A percentile compares a stretch with the other conserved stretches of the same genome.
Conservation (phyloP, 352 stramenopile species). For the Globisporangium okanoganense region DNA sequence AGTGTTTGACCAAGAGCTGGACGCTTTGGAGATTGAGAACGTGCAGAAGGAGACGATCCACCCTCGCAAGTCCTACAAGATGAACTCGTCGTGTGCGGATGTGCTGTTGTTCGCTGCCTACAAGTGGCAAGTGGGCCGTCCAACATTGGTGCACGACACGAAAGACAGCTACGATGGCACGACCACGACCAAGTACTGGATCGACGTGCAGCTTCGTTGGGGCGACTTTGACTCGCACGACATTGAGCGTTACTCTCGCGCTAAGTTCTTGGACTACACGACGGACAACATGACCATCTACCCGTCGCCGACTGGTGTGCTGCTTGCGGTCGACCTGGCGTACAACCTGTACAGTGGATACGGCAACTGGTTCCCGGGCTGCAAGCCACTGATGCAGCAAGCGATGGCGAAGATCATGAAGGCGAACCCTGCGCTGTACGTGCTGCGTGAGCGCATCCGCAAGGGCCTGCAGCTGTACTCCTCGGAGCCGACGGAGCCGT, state of each 20-base stretch:
- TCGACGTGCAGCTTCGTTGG: conserved; percentile 99
- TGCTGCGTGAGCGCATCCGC: conserved; percentile 98
- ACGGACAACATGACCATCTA: conserved; percentile 99
- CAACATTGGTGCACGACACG: conserved; percentile 86
- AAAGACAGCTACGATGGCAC: conserved; percentile 98
- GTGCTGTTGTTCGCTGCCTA: conserved; percentile 98
- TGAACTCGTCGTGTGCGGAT: conserved; percentile 99
- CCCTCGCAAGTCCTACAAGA: conserved; percentile 99
- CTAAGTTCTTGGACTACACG: conserved; percentile 99
- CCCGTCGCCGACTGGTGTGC: conserved; percentile 97
- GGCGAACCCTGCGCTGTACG: conserved; percentile 99
- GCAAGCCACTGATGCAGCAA: conserved; percentile 99
- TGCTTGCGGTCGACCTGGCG: conserved; percentile 97
- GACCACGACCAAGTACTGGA: conserved; percentile 98
- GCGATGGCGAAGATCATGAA: conserved; percentile 99
- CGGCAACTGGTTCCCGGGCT: conserved; percentile 99
- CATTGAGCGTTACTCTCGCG: conserved; percentile 98
- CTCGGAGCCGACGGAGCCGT: conserved; percentile 99
- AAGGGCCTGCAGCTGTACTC: conserved; percentile 99
- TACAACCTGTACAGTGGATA: conserved; percentile 99
- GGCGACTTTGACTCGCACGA: conserved; percentile 99
- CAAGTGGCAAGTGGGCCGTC: conserved; percentile 95
- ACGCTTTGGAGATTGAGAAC: conserved; percentile 99
- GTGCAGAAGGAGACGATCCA: conserved; percentile 99
- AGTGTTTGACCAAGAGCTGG: conserved; percentile 99